Evolutionary conservation across 352 stramenopile genomes (phyloP), one percentile per base, ranked within the genome.

Genomic region (Phytophthora agathidicida): DNA sequence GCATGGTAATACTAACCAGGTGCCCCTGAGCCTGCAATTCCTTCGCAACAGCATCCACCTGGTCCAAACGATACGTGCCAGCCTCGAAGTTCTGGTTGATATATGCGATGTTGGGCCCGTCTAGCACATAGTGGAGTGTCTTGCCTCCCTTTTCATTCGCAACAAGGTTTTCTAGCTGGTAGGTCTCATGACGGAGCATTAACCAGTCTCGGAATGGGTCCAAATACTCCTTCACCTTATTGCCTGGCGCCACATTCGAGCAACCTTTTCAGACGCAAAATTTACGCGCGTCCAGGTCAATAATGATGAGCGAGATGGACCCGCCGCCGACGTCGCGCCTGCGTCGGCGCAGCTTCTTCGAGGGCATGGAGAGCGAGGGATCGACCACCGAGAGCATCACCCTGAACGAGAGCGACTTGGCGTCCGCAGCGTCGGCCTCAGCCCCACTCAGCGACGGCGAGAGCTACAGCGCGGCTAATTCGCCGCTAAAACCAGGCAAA

Each of bases 81-180:
- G 83, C 80, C 26, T 82, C 71, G 79, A 97, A 98, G 65, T 98
- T 99, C 71, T 98, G 83, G 78, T 99, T 96, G 41, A 96, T 96
- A 77, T 99, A 99, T 16, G 96, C 97, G 39, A 99, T 93, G 71
- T 99, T 99, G 0, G 97, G 97, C 5, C 96, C 96, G 71, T 99
- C 97, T 45, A 99, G 76, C 17, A 99, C 87, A 38, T 83, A 94
- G 54, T 94, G 85, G 24, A 88, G 63, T 6, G 32, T 45, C 58
- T 71, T 83, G 16, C 43, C 64, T 11, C 32, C 13, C 13, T 48
- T 60, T 5, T 28, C 28, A 19, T 55, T 23, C 14, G 24, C 30
- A 24, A 44, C 55, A 19, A 79, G 44, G 11, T 73, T 77, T 48
- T 68, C 41, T 10, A 70, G 44, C 39, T 51, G 26, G 6, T 70